Conservation (phyloP, 805 yeast genomes). For the Gaillardinia entomophila region DNA sequence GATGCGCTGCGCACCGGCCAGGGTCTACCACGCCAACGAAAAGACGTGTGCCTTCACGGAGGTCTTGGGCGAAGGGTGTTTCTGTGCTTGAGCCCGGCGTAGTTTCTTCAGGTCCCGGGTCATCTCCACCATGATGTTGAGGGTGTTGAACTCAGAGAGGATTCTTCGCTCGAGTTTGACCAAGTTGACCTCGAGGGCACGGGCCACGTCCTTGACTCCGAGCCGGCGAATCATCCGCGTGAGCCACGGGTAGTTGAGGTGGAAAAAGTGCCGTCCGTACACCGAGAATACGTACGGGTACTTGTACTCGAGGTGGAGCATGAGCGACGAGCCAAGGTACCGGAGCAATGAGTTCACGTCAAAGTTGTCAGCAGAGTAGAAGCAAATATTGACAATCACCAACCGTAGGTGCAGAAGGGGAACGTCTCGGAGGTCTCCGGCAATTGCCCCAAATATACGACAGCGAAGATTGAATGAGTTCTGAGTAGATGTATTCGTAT, state of each 20-base stretch:
- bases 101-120: constrained; percentile 4
- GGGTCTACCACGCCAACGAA: too few relatives aligned
- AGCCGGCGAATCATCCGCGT: neutral
- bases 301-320: constrained; percentile 15
- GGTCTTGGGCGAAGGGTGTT: too few relatives aligned
- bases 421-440: neutral
- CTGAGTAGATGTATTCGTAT: too few relatives aligned
- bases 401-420: neutral
- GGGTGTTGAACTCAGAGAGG: constrained; percentile 10
- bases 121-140: constrained; percentile 14
- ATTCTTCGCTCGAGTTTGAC: constrained; percentile 7
- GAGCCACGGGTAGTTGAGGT: constrained; percentile 8
- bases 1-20: too few relatives aligned
- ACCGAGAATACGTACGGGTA: constrained; percentile 19
- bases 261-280: constrained; percentile 15
- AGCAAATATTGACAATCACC: neutral
- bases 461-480: neutral
- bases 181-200: neutral
- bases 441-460: neutral
- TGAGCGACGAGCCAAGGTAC: constrained; percentile 12
- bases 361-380: too few relatives aligned
- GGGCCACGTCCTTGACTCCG: neutral
- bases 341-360: neutral
- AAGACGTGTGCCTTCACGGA: too few relatives aligned
- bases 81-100: constrained; percentile 1